phyloP scores from a whole-genome alignment of 176 grass and related monocot genomes.

The Phoenix roebelenii region DNA sequence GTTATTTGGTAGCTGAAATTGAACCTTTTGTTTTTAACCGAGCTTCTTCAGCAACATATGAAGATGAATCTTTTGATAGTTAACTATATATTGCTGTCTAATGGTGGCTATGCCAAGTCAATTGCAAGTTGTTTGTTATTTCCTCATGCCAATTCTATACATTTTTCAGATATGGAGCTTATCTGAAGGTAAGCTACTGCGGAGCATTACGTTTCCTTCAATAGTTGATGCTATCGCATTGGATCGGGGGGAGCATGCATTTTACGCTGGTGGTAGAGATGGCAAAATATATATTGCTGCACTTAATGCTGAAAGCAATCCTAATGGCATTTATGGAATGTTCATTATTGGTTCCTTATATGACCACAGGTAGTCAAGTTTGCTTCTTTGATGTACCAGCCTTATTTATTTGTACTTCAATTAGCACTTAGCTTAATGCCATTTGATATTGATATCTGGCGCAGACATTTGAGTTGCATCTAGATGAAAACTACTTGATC shows the following conservation, averaged over 20 bases:
- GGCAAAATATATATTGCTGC: constrained; percentile 83
- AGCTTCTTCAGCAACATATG: too few species aligned
- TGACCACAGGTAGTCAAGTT: constrained; percentile 46
- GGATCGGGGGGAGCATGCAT: constrained; percentile 64
- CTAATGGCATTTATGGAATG: constrained; percentile 27
- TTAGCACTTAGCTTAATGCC: too few species aligned
- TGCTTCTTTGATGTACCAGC: not conserved
- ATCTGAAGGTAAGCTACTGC: constrained; percentile 53
- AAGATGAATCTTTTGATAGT: too few species aligned
- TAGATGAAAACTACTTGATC: too few species aligned
- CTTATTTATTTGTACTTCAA: not conserved
- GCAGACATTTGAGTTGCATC: too few species aligned
- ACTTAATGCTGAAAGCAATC: constrained; percentile 54
- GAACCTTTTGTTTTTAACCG: too few species aligned
- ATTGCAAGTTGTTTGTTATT: too few species aligned
- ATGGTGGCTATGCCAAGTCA: too few species aligned
- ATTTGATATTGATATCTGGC: too few species aligned
- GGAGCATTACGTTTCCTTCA: constrained; percentile 57
- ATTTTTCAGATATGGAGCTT: constrained; percentile 69
- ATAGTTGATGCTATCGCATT: constrained; percentile 45
- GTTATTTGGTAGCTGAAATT: too few species aligned
- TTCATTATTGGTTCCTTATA: constrained; percentile 51
- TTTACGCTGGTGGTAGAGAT: constrained; percentile 88
- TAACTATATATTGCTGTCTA: too few species aligned
- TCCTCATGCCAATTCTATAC: constrained; percentile 10